phyloP scores from a whole-genome alignment of 768 basidiomycete genomes.

The Leccinum subgranulosum region DNA sequence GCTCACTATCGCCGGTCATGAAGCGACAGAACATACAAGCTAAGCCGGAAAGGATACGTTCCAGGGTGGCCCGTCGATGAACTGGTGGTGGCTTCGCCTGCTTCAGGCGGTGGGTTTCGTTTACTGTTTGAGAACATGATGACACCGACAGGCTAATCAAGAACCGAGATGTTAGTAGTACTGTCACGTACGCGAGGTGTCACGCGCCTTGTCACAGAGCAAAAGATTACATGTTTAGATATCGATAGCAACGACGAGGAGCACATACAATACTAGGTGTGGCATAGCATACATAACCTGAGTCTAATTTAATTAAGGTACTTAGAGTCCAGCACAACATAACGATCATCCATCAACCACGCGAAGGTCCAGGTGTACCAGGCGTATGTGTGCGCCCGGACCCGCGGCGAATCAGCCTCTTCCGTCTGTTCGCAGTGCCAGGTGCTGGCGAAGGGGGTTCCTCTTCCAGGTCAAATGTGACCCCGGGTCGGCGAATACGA shows the following conservation, averaged over 20 bases:
- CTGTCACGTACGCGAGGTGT: constrained; percentile 24
- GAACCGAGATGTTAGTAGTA: background rate
- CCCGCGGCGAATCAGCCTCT: constrained; percentile 29
- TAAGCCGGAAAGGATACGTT: constrained; percentile 65
- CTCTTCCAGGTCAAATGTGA: constrained; percentile 62
- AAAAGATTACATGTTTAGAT: constrained; percentile 1
- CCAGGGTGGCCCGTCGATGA: background rate
- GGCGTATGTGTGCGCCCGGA: constrained; percentile 21
- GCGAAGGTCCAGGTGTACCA: constrained; percentile 22
- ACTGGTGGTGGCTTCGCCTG: background rate
- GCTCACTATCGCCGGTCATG: background rate
- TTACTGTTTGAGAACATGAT: constrained; percentile 24
- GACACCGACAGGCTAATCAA: background rate
- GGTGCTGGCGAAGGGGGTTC: constrained; percentile 43
- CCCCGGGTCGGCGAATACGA: constrained; percentile 53
- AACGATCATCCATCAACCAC: constrained; percentile 13
- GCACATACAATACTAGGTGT: constrained; percentile 26
- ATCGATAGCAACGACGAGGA: constrained; percentile 17
- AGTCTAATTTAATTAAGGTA: constrained; percentile 27
- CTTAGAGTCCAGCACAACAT: constrained; percentile 4
- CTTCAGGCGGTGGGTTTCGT: constrained; percentile 2
- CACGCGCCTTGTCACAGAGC: constrained; percentile 22
- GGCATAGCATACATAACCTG: constrained; percentile 30
- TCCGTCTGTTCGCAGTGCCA: constrained; percentile 20
- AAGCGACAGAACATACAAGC: constrained; percentile 58